Base-by-base conservation (phyloP, 805 yeast species). In the Maudiozyma serrabonitensis region DNA sequence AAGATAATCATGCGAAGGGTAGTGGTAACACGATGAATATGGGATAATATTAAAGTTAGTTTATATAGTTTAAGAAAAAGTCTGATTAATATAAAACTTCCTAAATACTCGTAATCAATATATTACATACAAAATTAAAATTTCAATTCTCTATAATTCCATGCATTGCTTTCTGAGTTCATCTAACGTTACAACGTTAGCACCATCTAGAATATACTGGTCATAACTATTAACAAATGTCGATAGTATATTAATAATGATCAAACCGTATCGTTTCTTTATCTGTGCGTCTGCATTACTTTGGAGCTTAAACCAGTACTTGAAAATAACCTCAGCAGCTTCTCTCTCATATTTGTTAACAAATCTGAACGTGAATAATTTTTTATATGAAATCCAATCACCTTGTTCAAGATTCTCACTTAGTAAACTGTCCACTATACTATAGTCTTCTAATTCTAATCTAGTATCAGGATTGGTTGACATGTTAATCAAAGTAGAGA, bases 11-110 rank as follows among this genome's bases (percentile, higher is more conserved):
- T 62, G 84, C 89, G 0, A 81, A 79, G 59, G 99, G 99, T 7
- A 81, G 90, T 50, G 99, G 99, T 11, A 91, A 91, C 62, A 88
- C 90, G 44, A 79, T 76, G 64, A 79, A 83, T 57, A 68, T 79
- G 49, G 91, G 91, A 38, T 54, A 42, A 44, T 13, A 23, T 11
- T 15, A 21, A 13, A 2, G 18, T 8, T n/a, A n/a, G 15, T 16
- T 13, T 35, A 35, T 16, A 35, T 35, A n/a, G 38, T 11, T 16
- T 35, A 6, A 35, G 11, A 35, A 15, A 15, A n/a, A 16, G 8
- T n/a, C 38, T 35, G 4, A 15, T 35, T 35, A 28, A 4, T 21
- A 21, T 21, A 21, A 21, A 28, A 28, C 12, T 11, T 9, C 12
- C 9, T 37, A 45, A 26, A 41, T 41, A 41, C 23, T 41, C 21